Evolutionary conservation across 495 filamentous ascomycete species (phyloP).

Genomic region (Aspergillus bridgeri): DNA sequence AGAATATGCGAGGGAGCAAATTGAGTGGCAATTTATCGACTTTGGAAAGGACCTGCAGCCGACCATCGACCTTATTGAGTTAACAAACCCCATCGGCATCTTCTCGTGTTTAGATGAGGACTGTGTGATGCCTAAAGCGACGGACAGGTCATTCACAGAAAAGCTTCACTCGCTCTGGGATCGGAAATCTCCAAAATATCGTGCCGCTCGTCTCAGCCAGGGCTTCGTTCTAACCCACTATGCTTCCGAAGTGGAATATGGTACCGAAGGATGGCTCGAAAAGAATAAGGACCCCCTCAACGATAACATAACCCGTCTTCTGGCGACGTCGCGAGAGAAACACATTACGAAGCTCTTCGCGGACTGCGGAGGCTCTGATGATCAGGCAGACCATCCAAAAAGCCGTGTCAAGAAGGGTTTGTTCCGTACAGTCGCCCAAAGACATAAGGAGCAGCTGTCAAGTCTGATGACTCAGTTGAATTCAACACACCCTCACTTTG

Average conservation of each 20-base stretch:
- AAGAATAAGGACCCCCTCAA: constrained; percentile 99
- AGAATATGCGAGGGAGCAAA: constrained; percentile 95
- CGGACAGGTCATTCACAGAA: constrained; percentile 94
- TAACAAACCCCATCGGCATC: constrained; percentile 95
- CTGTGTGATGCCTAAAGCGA: constrained; percentile 98
- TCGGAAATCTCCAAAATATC: constrained; percentile 90
- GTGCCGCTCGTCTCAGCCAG: constrained; percentile 78
- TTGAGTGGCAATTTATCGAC: constrained; percentile 99
- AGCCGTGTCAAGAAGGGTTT: constrained; percentile 96
- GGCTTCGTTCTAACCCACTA: constrained; percentile 99
- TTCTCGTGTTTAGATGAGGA: constrained; percentile 99
- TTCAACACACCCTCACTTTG: constrained; percentile 96
- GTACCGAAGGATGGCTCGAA: constrained; percentile 91
- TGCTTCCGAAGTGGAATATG: constrained; percentile 96
- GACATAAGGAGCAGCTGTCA: constrained; percentile 95
- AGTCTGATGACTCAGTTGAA: constrained; percentile 95
- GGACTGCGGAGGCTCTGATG: constrained; percentile 77
- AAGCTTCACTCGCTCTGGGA: constrained; percentile 97
- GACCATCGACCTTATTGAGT: constrained; percentile 95
- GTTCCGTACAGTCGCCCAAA: constrained; percentile 94
- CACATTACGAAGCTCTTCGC: constrained; percentile 83
- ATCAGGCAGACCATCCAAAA: constrained; percentile 63
- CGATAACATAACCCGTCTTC: constrained; percentile 87
- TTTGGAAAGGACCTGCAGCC: constrained; percentile 97
- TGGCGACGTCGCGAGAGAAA: constrained; percentile 75